These are phyloP conservation scores for Serendipita vermifera DNA, from an alignment of 768 basidiomycete species.

Conservation along the genomic window DNA sequence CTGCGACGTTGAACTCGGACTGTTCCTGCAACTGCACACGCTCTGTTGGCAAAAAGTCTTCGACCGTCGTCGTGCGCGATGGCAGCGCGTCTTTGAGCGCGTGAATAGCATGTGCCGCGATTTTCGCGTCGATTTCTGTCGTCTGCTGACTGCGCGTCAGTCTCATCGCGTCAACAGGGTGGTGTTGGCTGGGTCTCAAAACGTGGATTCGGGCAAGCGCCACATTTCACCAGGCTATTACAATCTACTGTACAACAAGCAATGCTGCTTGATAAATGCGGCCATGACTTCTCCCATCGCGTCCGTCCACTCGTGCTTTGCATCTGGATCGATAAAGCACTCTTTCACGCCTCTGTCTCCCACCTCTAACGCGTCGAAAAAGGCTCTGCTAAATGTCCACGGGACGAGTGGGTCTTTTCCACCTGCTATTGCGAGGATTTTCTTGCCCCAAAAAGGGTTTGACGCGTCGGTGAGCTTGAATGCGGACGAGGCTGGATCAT, in stretches of 20 bases:
- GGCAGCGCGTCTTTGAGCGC: background rate
- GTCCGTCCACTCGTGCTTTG: slow-evolving; percentile 49
- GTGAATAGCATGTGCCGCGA: background rate
- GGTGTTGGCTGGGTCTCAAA: background rate
- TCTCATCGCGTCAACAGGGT: background rate
- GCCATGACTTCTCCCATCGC: slow-evolving; percentile 44
- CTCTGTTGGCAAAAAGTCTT: background rate
- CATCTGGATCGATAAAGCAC: slow-evolving; percentile 38
- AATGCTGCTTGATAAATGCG: background rate
- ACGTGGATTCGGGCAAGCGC: too few relatives aligned
- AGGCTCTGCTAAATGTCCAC: slow-evolving; percentile 40
- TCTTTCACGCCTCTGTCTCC: slow-evolving; percentile 43
- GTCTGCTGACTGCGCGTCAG: background rate
- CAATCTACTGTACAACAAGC: background rate
- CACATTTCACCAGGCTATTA: too few relatives aligned
- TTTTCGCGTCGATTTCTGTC: background rate
- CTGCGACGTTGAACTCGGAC: background rate
- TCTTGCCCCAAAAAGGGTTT: slow-evolving; percentile 59
- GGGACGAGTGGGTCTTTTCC: slow-evolving; percentile 54
- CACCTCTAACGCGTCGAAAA: slow-evolving; percentile 43
- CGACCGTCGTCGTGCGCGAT: background rate
- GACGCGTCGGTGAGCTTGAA: slow-evolving; percentile 27
- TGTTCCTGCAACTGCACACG: slow-evolving; percentile 8
- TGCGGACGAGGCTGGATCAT: slow-evolving; percentile 35
- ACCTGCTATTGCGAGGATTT: slow-evolving; percentile 60